Evolutionary conservation across 2,329 filamentous ascomycete species (phyloP), one percentile per base, ranked within the genome.

Genomic region (Aspergillus glaucus): DNA sequence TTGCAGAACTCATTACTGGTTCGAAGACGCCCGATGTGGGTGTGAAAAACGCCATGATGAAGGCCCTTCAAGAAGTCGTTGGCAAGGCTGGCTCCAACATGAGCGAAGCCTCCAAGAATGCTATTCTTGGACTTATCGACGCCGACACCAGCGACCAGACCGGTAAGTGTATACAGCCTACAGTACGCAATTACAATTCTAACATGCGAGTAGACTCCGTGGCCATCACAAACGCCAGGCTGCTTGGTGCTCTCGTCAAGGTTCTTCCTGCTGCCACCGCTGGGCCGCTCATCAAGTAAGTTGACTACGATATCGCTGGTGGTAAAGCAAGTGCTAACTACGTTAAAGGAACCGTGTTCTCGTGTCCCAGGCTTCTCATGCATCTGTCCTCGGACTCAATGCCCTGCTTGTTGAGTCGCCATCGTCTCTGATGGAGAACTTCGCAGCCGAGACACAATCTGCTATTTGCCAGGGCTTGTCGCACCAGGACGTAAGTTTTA

Each of bases 31-130:
- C 81, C 1, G 92, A 97, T 63, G 65, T 82, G 5, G 92, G 92
- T 42, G 93, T 98, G 55, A 88, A 83, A 70, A 93, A 87, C 56
- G 93, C 93, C 24, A 98, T 98, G 93, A 79, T 98, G 61, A 95
- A 94, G 75, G 93, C 93, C 3, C 73, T 98, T 42, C 96, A 94
- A 64, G 92, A 97, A 64, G 93, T 98, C 26, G 86, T 98, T 52
- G 92, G 88, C 76, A 95, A 95, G 71, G 92, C 91, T 15, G 93
- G 93, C 47, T 79, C 79, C 50, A 96, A 92, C 70, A 98, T 98
- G 93, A 91, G 88, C 60, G 93, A 97, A 61, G 75, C 84, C 19
- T 96, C 92, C 43, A 84, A 91, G 48, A 80, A 84, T 51, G 84
- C 91, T n/a, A 89, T 98, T 22, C 75, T 98, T 44, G 80, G 82